Percentiles rank a stretch among this genome's conserved stretches.
phyloP scores from a whole-genome alignment of 352 stramenopile genomes.

The Saprolegnia parasitica region DNA sequence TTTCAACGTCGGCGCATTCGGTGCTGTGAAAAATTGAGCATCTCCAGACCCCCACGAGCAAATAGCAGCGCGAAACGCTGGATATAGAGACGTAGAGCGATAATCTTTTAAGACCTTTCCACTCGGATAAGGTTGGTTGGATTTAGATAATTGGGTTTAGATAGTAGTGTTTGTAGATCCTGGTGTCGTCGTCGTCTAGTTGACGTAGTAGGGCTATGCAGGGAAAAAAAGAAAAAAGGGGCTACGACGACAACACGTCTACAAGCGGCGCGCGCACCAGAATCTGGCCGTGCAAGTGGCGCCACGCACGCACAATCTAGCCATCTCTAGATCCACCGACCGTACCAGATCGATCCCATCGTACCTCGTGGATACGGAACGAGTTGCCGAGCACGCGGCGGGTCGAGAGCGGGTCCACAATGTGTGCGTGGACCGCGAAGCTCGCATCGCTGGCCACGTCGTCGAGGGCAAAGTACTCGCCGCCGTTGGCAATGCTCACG shows the following conservation, averaged over 20 bases:
- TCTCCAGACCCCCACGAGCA: too few species aligned
- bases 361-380: slow-evolving; percentile 77
- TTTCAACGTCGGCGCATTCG: too few species aligned
- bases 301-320: slow-evolving; percentile 21
- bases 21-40: too few species aligned
- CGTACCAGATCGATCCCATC: background rate
- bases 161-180: too few species aligned
- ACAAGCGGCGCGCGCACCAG: background rate
- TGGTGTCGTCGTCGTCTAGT: background rate
- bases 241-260: background rate
- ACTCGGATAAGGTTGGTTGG: too few species aligned
- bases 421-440: slow-evolving; percentile 51
- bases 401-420: slow-evolving; percentile 66
- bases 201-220: too few species aligned
- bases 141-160: too few species aligned
- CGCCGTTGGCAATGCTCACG: slow-evolving; percentile 38
- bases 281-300: slow-evolving; percentile 2
- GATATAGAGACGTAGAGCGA: too few species aligned
- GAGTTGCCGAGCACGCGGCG: slow-evolving; percentile 70
- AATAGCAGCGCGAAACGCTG: too few species aligned
- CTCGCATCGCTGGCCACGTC: slow-evolving; percentile 38
- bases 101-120: too few species aligned
- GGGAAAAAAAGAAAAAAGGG: background rate
- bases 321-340: background rate
- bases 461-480: slow-evolving; percentile 73